Percentiles rank a stretch among this genome's conserved stretches.
Conservation (phyloP, 2,329 filamentous ascomycete species). For the Ophiostoma triangulosporum region DNA sequence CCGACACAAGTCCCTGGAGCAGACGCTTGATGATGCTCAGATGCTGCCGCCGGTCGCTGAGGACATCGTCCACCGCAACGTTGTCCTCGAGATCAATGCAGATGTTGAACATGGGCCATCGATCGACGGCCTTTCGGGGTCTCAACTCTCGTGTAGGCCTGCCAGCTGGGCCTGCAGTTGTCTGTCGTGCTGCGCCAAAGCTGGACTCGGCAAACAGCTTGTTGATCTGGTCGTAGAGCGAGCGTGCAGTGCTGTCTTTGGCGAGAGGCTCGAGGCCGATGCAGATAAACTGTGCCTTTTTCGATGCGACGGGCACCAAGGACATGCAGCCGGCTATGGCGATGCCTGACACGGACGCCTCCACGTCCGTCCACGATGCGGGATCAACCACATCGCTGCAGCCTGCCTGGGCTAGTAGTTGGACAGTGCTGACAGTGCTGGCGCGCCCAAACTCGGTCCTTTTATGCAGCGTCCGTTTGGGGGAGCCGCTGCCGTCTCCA, state of each 20-base stretch:
- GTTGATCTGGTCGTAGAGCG: constrained; percentile 70
- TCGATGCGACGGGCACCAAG: constrained; percentile 54
- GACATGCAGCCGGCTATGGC: constrained; percentile 60
- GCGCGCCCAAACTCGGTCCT: constrained; percentile 8
- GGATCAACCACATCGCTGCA: constrained; percentile 41
- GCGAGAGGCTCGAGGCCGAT: constrained; percentile 57
- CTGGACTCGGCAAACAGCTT: constrained; percentile 59
- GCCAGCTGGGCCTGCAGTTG: constrained; percentile 13
- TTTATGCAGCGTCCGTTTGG: constrained; percentile 17
- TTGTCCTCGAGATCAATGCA: constrained; percentile 35
- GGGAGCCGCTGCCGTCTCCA: constrained; percentile 28
- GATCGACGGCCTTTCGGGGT: constrained; percentile 54
- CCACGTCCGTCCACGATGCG: constrained; percentile 55
- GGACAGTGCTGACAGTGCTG: constrained; percentile 22
- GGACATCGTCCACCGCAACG: constrained; percentile 24
- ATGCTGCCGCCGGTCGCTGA: constrained; percentile 32
- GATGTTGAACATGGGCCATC: constrained; percentile 85
- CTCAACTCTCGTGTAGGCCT: constrained; percentile 23
- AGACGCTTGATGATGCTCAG: constrained; percentile 49
- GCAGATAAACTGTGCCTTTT: constrained; percentile 66
- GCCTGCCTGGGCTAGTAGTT: constrained; percentile 52
- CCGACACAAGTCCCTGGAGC: constrained; percentile 51
- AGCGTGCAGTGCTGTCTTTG: constrained; percentile 39
- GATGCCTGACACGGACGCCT: constrained; percentile 48
- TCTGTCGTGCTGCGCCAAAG: constrained; percentile 45